Percentiles rank a stretch among this genome's conserved stretches.
Conservation (phyloP, 2,329 filamentous ascomycete genomes). For the Tolypocladium guangdongense region DNA sequence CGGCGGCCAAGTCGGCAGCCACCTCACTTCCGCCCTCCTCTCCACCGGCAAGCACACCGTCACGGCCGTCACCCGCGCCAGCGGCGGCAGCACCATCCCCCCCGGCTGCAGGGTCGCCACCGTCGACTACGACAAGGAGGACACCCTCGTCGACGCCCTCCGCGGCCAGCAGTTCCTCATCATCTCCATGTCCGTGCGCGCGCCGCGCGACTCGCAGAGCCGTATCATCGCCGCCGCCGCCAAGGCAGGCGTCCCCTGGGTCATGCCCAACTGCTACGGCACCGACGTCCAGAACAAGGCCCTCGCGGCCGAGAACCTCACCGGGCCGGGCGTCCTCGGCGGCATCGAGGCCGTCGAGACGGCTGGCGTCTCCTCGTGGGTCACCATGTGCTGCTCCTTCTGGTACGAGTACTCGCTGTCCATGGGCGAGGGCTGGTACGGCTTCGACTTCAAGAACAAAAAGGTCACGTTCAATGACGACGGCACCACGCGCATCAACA, state of each 20-base stretch:
- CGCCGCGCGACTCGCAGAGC: constrained; percentile 28
- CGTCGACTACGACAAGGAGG: constrained; percentile 33
- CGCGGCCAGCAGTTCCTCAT: constrained; percentile 44
- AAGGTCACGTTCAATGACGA: constrained; percentile 40
- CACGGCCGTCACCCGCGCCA: constrained; percentile 39
- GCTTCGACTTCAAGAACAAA: constrained; percentile 36
- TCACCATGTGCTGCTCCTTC: constrained; percentile 41
- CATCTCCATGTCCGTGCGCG: constrained; percentile 33
- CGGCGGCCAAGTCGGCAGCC: constrained; percentile 28
- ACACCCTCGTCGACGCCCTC: constrained; percentile 36
- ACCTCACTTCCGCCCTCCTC: constrained; percentile 31
- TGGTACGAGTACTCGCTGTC: constrained; percentile 45
- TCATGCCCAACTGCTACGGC: constrained; percentile 39
- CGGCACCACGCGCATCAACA: constrained; percentile 44
- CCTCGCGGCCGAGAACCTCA: constrained; percentile 17
- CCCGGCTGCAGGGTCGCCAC: constrained; percentile 27
- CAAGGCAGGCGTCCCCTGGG: constrained; percentile 36
- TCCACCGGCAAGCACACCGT: constrained; percentile 38
- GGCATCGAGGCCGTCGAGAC: constrained; percentile 26
- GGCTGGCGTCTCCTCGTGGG: constrained; percentile 28
- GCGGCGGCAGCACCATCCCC: constrained; percentile 30
- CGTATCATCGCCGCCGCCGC: constrained; percentile 38
- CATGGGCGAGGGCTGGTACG: constrained; percentile 26
- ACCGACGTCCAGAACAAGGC: constrained; percentile 17
- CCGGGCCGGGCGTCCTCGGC: constrained; percentile 12